Percentiles rank a stretch among this genome's conserved stretches.
These are phyloP conservation scores for Exophiala bonariae DNA, from an alignment of 2,329 filamentous ascomycete species.

Conservation along the genomic window DNA sequence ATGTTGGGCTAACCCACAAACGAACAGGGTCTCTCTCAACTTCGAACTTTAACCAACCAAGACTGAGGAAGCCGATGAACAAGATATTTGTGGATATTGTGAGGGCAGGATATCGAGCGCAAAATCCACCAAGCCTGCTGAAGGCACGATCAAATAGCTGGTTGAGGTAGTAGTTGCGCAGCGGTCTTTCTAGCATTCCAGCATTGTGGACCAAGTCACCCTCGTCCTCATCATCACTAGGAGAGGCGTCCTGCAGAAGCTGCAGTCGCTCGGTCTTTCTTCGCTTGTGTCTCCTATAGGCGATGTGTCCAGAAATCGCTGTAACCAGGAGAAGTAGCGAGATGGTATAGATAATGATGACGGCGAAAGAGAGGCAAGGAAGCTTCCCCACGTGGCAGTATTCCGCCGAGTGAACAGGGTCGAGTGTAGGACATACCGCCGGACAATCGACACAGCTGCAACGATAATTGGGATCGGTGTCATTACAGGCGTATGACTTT, in stretches of 20 bases:
- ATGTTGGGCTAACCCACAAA: constrained; percentile 95
- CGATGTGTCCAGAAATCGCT: constrained; percentile 70
- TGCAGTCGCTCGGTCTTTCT: constrained; percentile 80
- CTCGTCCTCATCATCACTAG: constrained; percentile 84
- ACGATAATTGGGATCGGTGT: constrained; percentile 78
- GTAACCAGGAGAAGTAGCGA: constrained; percentile 68
- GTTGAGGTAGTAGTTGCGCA: constrained; percentile 79
- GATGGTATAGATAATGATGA: constrained; percentile 80
- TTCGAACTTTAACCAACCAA: constrained; percentile 87
- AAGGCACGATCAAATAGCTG: constrained; percentile 79
- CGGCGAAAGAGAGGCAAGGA: constrained; percentile 91
- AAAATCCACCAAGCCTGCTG: constrained; percentile 73
- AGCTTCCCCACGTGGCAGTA: constrained; percentile 81
- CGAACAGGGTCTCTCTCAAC: constrained; percentile 87
- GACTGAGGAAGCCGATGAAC: constrained; percentile 73
- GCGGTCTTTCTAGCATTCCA: constrained; percentile 76
- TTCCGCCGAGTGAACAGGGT: constrained; percentile 67
- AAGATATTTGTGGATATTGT: constrained; percentile 78
- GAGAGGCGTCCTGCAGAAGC: constrained; percentile 77
- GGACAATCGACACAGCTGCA: constrained; percentile 95
- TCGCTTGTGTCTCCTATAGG: constrained; percentile 70
- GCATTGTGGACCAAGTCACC: constrained; percentile 76
- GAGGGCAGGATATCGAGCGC: constrained; percentile 78
- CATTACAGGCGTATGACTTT: constrained; percentile 82
- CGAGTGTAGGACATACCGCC: constrained; percentile 77